Evolutionary conservation across 1,139 yeast genomes (phyloP).

Genomic region (Kodamaea sp.): DNA sequence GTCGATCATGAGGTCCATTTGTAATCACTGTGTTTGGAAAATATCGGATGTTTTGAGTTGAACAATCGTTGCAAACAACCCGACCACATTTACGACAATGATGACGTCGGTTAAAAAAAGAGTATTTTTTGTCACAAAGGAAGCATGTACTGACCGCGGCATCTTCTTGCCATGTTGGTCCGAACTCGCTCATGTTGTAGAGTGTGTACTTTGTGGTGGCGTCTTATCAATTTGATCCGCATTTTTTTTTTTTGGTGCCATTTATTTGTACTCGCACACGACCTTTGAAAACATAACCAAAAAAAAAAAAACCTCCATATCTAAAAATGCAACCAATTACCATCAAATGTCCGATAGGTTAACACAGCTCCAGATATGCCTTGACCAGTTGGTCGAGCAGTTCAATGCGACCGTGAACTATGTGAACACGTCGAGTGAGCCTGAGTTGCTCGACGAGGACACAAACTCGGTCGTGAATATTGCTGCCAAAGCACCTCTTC

Average conservation of each 20-base stretch:
- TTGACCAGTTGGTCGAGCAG: constrained; percentile 89
- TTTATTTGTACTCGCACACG: not conserved
- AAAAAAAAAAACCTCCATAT: not conserved
- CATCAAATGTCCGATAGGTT: constrained; percentile 72
- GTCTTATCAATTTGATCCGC: not conserved
- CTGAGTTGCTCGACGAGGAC: constrained; percentile 38
- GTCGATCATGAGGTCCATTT: constrained; percentile 19
- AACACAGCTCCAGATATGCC: constrained; percentile 86
- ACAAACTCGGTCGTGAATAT: constrained; percentile 37
- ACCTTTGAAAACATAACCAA: constrained; percentile 1
- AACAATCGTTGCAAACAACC: constrained; percentile 68
- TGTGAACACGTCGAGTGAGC: constrained; percentile 53
- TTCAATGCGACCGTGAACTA: constrained; percentile 88
- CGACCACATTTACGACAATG: constrained; percentile 88
- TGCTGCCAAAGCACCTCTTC: constrained; percentile 48
- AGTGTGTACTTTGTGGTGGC: not conserved
- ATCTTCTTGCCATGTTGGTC: constrained; percentile 72
- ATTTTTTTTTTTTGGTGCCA: not conserved
- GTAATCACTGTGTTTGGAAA: constrained; percentile 39
- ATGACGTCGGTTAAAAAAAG: constrained; percentile 75
- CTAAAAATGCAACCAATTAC: not conserved
- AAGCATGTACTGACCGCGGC: constrained; percentile 55
- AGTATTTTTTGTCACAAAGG: constrained; percentile 55
- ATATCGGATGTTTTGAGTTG: constrained; percentile 44
- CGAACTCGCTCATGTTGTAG: constrained; percentile 3